Percentiles rank a stretch among this genome's conserved stretches.
Evolutionary conservation across 2,329 filamentous ascomycete genomes (phyloP).

Genomic region (Penicillium sp.): DNA sequence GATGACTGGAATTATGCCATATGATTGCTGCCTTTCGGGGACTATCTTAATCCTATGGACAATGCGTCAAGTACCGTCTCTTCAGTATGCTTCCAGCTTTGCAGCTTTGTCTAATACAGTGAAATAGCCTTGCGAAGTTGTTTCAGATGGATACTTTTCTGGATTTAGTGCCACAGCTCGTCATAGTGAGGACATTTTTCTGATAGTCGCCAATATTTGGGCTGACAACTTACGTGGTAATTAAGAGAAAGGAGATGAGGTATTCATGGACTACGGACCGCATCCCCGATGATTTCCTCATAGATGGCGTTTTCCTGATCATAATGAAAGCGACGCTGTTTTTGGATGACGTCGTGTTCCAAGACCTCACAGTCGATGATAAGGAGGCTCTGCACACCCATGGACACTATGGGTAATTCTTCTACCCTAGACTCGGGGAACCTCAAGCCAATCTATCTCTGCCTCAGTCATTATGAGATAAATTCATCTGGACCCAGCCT

Average conservation of each 20-base stretch:
- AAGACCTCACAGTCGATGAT: not conserved
- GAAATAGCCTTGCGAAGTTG: not conserved
- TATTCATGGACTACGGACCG: not conserved
- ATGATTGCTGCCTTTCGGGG: no score
- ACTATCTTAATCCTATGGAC: not conserved
- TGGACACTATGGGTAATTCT: not conserved
- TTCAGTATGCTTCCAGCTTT: no score
- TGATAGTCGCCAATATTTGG: no score
- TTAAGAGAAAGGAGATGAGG: not conserved
- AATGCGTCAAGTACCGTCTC: not conserved
- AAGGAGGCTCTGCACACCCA: not conserved
- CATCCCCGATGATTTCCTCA: not conserved
- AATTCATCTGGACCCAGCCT: not conserved
- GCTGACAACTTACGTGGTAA: no score
- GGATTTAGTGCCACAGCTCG: not conserved
- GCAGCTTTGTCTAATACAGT: not conserved
- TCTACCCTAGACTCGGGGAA: not conserved
- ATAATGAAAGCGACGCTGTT: not conserved
- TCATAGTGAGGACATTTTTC: not conserved
- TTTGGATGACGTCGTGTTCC: not conserved
- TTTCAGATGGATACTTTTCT: not conserved
- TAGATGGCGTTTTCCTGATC: not conserved
- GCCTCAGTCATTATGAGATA: not conserved
- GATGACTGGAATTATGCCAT: slow-evolving; percentile 33
- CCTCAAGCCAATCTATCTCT: not conserved